Conservation (phyloP, 768 basidiomycete genomes). For the Auriscalpium vulgare region DNA sequence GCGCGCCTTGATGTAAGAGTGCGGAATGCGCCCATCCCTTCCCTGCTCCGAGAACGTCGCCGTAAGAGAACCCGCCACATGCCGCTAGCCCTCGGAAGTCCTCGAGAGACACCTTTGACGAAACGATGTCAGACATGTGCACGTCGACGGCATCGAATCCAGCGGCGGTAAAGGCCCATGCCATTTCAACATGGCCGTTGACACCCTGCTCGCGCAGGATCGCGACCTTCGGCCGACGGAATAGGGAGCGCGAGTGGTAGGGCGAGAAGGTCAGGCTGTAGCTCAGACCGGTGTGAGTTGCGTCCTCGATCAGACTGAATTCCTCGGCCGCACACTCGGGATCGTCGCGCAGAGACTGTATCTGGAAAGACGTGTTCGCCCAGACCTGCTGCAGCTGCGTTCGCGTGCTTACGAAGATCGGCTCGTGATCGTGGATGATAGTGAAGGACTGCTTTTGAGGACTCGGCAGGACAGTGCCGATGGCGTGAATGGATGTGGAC, state of each 20-base stretch:
- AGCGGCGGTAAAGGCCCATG: conserved; percentile 89
- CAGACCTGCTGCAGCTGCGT: conserved; percentile 72
- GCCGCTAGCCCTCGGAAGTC: conserved; percentile 87
- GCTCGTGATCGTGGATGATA: conserved; percentile 40
- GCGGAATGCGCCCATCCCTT: conserved; percentile 99
- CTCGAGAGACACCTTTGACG: conserved; percentile 50
- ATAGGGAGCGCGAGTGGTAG: conserved; percentile 26
- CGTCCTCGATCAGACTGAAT: conserved; percentile 63
- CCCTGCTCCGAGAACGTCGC: conserved; percentile 94
- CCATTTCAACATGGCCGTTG: conserved; percentile 98
- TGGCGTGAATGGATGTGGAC: conserved; percentile 60
- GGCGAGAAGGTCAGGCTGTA: conserved; percentile 63
- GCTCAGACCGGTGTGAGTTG: conserved; percentile 52
- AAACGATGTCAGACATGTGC: conserved; percentile 95
- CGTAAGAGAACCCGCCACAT: conserved; percentile 98
- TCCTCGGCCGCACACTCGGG: conserved; percentile 73
- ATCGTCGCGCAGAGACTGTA: conserved; percentile 88
- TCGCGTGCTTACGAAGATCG: conserved; percentile 61
- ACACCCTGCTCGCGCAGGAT: conserved; percentile 97
- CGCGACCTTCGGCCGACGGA: conserved; percentile 76
- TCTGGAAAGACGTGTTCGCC: conserved; percentile 91
- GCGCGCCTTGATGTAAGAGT: conserved; percentile 67
- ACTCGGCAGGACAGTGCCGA: conserved; percentile 59
- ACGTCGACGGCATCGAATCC: conserved; percentile 96
- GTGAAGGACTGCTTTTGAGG: conserved; percentile 53